Conservation (phyloP, 2,329 filamentous ascomycete genomes). For the Sclerotinia nivalis region DNA sequence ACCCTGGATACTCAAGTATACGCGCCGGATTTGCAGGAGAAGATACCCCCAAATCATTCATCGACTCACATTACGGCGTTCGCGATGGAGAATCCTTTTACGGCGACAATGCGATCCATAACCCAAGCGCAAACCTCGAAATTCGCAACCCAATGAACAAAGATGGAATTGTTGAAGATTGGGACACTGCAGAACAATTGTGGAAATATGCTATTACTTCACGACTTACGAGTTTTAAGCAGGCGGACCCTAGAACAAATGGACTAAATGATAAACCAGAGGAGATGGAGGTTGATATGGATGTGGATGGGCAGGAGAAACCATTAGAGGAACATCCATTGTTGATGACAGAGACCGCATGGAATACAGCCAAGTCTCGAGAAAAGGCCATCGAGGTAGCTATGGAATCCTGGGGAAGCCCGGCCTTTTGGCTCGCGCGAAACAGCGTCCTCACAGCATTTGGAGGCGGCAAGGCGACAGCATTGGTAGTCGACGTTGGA, state of each 20-base stretch:
- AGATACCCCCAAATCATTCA: constrained; percentile 91
- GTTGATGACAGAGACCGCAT: constrained; percentile 90
- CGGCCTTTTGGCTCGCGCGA: constrained; percentile 90
- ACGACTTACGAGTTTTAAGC: constrained; percentile 75
- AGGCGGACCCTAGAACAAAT: constrained; percentile 70
- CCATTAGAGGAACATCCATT: constrained; percentile 86
- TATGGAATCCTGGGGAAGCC: constrained; percentile 95
- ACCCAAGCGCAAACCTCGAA: constrained; percentile 73
- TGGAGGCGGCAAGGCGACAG: constrained; percentile 88
- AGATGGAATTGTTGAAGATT: constrained; percentile 92
- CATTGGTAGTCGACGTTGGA: constrained; percentile 88
- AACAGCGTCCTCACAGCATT: constrained; percentile 90
- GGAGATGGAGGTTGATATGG: constrained; percentile 50
- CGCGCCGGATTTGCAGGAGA: constrained; percentile 97
- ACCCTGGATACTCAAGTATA: constrained; percentile 86
- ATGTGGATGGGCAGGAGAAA: constrained; percentile 65
- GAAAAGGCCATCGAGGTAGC: constrained; percentile 95
- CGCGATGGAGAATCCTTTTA: constrained; percentile 63
- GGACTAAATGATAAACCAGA: constrained; percentile 68
- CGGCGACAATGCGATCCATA: constrained; percentile 86
- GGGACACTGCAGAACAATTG: constrained; percentile 84
- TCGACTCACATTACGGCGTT: constrained; percentile 84
- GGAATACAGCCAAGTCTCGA: constrained; percentile 83
- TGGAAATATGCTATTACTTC: constrained; percentile 94
- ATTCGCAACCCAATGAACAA: constrained; percentile 89